Conservation (phyloP, 2,329 filamentous ascomycete species). For the Cytospora piceae region DNA sequence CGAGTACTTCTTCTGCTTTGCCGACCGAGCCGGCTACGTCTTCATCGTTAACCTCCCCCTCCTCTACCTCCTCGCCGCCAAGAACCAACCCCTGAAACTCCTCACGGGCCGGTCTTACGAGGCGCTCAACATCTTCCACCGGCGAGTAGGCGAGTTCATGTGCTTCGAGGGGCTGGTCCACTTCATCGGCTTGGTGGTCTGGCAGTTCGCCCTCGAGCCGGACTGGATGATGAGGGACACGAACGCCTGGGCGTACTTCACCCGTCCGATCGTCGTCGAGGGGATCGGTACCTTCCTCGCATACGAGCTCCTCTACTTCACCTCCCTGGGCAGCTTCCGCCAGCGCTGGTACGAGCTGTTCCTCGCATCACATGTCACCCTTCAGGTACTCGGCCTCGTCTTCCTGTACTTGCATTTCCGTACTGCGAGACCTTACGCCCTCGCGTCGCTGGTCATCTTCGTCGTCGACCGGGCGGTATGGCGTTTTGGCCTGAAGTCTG, state of each 20-base stretch:
- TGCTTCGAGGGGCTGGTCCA: conserved; percentile 64
- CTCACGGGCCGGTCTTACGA: conserved; percentile 69
- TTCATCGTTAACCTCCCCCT: conserved; percentile 54
- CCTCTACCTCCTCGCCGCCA: conserved; percentile 67
- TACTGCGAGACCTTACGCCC: conserved; percentile 56
- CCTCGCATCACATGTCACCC: conserved; percentile 58
- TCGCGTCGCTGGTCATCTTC: conserved; percentile 58
- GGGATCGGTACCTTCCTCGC: conserved; percentile 59
- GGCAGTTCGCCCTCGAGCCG: conserved; percentile 55
- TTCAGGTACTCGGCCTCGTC: conserved; percentile 58
- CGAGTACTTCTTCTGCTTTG: conserved; percentile 59
- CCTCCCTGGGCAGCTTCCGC: conserved; percentile 62
- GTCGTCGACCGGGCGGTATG: conserved; percentile 60
- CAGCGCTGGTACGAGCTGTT: conserved; percentile 67
- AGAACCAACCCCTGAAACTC: conserved; percentile 65
- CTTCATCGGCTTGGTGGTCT: conserved; percentile 57
- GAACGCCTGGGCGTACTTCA: conserved; percentile 53
- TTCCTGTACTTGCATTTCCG: conserved; percentile 65
- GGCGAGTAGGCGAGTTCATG: conserved; percentile 64
- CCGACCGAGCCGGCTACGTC: conserved; percentile 59
- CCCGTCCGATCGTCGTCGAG: conserved; percentile 54
- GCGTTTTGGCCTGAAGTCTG: conserved; percentile 56
- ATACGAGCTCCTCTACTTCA: conserved; percentile 66
- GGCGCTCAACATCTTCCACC: conserved; percentile 67
- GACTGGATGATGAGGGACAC: conserved; percentile 45